A percentile compares a stretch with the other conserved stretches of the same genome.
phyloP scores from a whole-genome alignment of 1,284 basidiomycete genomes.

The Phellopilus nigrolimitatus region DNA sequence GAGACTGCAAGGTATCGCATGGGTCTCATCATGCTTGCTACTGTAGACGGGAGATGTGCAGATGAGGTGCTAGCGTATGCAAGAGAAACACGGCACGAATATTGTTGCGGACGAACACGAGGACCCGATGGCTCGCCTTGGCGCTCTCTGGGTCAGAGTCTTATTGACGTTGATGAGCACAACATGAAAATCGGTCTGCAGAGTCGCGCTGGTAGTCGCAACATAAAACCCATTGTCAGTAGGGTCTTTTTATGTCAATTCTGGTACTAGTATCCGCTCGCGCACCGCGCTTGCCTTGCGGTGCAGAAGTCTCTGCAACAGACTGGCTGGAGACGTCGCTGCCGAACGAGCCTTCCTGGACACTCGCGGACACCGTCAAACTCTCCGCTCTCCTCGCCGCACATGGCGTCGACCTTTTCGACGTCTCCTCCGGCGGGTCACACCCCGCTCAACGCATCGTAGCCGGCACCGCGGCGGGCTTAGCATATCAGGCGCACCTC shows the following conservation, averaged over 20 bases:
- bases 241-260: constrained; percentile 24
- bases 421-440: constrained; percentile 50
- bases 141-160: too few species aligned
- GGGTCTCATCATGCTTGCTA: too few species aligned
- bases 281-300: constrained; percentile 31
- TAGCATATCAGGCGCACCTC: not conserved
- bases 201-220: too few species aligned
- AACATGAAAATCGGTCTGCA: too few species aligned
- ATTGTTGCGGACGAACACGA: too few species aligned
- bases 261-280: constrained; percentile 30
- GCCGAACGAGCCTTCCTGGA: constrained; percentile 44
- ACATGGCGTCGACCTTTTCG: constrained; percentile 53
- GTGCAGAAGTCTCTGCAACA: constrained; percentile 45
- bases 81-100: too few species aligned
- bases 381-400: constrained; percentile 46
- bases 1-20: too few species aligned
- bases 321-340: constrained; percentile 51
- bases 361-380: constrained; percentile 49
- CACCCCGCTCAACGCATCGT: constrained; percentile 37
- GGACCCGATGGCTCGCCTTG: too few species aligned
- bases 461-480: constrained; percentile 37
- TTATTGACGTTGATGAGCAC: too few species aligned
- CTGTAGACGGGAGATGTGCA: too few species aligned
- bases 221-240: too few species aligned
- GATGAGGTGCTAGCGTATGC: too few species aligned